A percentile compares a stretch with the other conserved stretches of the same genome.
phyloP scores from a whole-genome alignment of 78 protist genomes.

The Tieghemostelium lacteum region DNA sequence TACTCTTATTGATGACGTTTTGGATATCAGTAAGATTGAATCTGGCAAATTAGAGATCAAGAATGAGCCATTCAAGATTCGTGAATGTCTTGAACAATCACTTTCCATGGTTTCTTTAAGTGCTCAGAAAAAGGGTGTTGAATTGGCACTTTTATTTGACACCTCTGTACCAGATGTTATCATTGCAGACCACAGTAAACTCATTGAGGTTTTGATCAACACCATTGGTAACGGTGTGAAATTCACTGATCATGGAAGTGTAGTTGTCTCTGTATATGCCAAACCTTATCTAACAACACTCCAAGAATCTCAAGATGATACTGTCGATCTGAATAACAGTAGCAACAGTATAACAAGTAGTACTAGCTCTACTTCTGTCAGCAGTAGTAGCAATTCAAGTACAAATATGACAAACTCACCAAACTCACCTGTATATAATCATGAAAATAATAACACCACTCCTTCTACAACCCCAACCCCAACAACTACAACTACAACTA shows the following conservation, averaged over 20 bases:
- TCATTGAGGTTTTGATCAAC: conserved; percentile 61
- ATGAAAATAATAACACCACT: neutral
- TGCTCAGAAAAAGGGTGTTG: neutral
- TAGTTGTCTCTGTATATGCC: conserved; percentile 22
- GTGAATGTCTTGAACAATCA: neutral
- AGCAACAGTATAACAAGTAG: too few species aligned
- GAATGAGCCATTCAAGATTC: neutral
- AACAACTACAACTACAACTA: too few species aligned
- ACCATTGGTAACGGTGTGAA: conserved; percentile 64
- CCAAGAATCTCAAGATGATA: neutral
- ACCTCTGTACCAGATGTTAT: neutral
- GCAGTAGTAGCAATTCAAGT: too few species aligned
- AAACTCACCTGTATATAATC: too few species aligned
- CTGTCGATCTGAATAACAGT: neutral
- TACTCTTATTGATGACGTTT: conserved; percentile 3
- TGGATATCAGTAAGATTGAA: conserved; percentile 24
- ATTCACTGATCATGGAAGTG: conserved; percentile 56
- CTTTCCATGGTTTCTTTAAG: neutral
- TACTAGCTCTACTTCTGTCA: too few species aligned
- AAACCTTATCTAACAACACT: conserved; percentile 18
- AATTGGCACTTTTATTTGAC: neutral
- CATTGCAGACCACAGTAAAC: conserved; percentile 36
- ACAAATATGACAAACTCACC: too few species aligned
- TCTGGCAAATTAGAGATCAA: conserved; percentile 29
- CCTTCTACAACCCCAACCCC: neutral